Evolutionary conservation across 306 rosid genomes (phyloP).

Genomic region (Pyrus pyrifolia): DNA sequence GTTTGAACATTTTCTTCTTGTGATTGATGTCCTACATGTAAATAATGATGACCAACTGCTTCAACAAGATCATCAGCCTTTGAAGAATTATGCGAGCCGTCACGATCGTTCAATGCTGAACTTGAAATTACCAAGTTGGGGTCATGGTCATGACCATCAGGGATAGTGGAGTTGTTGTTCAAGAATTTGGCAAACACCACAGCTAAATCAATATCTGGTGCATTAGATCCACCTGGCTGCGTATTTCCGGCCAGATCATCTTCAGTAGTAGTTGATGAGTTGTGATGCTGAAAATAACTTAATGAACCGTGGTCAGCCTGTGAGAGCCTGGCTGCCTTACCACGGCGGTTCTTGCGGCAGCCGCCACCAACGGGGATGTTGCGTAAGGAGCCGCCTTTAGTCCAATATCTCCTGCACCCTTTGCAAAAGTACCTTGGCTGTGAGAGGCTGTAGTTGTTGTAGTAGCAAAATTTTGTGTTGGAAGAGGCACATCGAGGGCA

Average conservation of each 20-base stretch:
- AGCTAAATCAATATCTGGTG: slow-evolving; percentile 63
- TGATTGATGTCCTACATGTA: background rate
- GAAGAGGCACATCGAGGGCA: slow-evolving; percentile 88
- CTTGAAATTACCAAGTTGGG: background rate
- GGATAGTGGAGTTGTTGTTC: slow-evolving; percentile 24
- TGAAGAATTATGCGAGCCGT: background rate
- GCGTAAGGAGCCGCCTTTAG: slow-evolving; percentile 84
- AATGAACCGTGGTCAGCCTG: background rate
- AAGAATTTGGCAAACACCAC: slow-evolving; percentile 66
- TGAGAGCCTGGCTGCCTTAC: slow-evolving; percentile 7
- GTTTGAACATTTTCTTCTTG: slow-evolving; percentile 1
- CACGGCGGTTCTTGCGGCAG: slow-evolving; percentile 56
- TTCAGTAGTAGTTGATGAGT: background rate
- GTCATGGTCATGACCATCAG: background rate
- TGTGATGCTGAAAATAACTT: background rate
- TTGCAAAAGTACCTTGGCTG: slow-evolving; percentile 90
- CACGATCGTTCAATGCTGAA: background rate
- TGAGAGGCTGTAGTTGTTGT: slow-evolving; percentile 93
- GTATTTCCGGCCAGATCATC: background rate
- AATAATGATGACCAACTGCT: background rate
- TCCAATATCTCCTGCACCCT: slow-evolving; percentile 87
- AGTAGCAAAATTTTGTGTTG: slow-evolving; percentile 92
- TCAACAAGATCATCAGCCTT: slow-evolving; percentile 1
- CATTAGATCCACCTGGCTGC: slow-evolving; percentile 4
- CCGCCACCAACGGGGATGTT: slow-evolving; percentile 88